Evolutionary conservation across 78 protist genomes (phyloP).

Genomic region (Dictyostelium citrinum): DNA sequence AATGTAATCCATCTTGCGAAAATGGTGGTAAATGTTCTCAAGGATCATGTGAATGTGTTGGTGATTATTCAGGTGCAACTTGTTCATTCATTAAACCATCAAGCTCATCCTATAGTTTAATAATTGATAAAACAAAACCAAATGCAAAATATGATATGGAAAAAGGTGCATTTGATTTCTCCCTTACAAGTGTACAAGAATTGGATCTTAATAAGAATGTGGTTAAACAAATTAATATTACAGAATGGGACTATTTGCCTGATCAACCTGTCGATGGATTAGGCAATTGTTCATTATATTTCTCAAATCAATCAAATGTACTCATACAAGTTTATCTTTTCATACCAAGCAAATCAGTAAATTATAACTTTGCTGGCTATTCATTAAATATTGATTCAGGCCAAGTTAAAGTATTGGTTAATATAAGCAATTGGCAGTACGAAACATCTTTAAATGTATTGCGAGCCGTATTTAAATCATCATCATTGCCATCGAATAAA

Average conservation of each 20-base stretch:
- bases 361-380: constrained; percentile 30
- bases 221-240: background rate
- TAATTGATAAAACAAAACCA: background rate
- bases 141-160: background rate
- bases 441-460: constrained; percentile 10
- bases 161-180: background rate
- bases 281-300: background rate
- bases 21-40: constrained; percentile 21
- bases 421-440: constrained; percentile 7
- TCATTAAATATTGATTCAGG: background rate
- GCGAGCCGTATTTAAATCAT: background rate
- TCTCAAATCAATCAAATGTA: background rate
- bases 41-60: constrained; percentile 21
- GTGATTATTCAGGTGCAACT: background rate
- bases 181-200: constrained; percentile 7
- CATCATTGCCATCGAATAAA: background rate
- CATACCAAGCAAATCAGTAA: background rate
- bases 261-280: background rate
- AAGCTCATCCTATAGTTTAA: background rate
- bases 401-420: constrained; percentile 8
- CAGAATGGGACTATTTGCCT: background rate
- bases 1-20: background rate
- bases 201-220: background rate
- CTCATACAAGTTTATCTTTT: background rate
- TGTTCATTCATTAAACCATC: background rate